These are phyloP conservation scores for Trichophyton mentagrophytes DNA, from an alignment of 2,329 filamentous ascomycete species.

Conservation along the genomic window DNA sequence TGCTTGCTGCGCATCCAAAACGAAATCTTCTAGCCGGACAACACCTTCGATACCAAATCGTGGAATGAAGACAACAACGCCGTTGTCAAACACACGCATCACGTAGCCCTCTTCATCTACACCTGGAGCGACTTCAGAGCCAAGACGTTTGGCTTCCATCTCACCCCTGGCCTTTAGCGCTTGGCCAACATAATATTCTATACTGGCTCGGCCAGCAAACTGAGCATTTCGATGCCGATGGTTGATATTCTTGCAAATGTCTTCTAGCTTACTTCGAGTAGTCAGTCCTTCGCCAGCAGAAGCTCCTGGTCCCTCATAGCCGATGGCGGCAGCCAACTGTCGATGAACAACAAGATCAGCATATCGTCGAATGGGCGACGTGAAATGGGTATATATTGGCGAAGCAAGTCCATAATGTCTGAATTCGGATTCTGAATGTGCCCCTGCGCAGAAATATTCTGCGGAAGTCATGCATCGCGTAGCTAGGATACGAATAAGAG, in stretches of 20 bases:
- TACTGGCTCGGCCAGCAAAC: constrained; percentile 81
- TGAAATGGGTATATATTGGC: constrained; percentile 98
- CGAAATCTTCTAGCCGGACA: constrained; percentile 73
- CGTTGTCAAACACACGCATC: constrained; percentile 95
- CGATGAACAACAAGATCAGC: constrained; percentile 91
- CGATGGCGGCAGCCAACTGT: constrained; percentile 89
- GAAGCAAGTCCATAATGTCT: constrained; percentile 92
- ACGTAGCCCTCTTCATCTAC: constrained; percentile 84
- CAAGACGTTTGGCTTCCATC: constrained; percentile 22
- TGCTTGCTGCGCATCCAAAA: constrained; percentile 33
- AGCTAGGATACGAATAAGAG: constrained; percentile 88
- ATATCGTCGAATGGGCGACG: constrained; percentile 90
- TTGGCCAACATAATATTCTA: constrained; percentile 97
- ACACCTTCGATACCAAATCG: constrained; percentile 90
- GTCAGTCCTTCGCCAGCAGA: constrained; percentile 67
- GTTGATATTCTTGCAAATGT: constrained; percentile 97
- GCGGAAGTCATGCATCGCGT: constrained; percentile 99
- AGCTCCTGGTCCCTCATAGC: constrained; percentile 54
- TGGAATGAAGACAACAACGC: constrained; percentile 91
- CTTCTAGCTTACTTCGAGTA: constrained; percentile 73
- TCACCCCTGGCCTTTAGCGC: constrained; percentile 63
- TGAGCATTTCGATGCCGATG: constrained; percentile 93
- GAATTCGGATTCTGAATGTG: constrained; percentile 86
- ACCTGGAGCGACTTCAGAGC: constrained; percentile 15
- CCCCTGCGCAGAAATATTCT: constrained; percentile 94